These are phyloP conservation scores for Zygoascus bituminiphila DNA, from an alignment of 805 yeast genomes.

Conservation along the genomic window DNA sequence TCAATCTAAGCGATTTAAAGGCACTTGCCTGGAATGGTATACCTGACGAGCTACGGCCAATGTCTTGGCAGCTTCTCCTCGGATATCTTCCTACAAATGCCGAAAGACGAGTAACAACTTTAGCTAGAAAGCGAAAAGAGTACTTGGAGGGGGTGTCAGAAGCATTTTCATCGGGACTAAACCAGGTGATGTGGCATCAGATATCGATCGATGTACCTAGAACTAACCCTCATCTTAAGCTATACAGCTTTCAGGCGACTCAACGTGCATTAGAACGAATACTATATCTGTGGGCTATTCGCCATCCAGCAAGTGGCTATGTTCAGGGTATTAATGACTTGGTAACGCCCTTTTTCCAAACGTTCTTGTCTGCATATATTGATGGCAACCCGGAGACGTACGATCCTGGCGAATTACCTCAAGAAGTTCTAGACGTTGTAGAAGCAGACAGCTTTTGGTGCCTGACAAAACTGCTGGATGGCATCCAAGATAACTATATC, in stretches of 20 bases:
- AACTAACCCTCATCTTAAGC: constrained; percentile 75
- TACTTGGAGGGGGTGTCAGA: constrained; percentile 67
- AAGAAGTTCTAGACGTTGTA: constrained; percentile 53
- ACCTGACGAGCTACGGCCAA: constrained; percentile 70
- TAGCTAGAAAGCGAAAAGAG: constrained; percentile 77
- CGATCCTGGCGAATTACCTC: constrained; percentile 55
- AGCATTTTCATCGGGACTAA: constrained; percentile 53
- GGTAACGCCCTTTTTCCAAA: constrained; percentile 86
- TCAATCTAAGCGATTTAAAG: constrained; percentile 62
- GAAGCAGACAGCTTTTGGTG: constrained; percentile 99
- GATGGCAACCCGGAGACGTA: constrained; percentile 43
- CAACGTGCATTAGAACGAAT: constrained; percentile 76
- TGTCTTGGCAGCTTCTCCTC: constrained; percentile 80
- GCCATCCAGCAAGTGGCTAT: constrained; percentile 97
- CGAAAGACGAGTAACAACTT: constrained; percentile 59
- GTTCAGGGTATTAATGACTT: constrained; percentile 96
- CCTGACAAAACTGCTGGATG: constrained; percentile 79
- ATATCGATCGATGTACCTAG: constrained; percentile 91
- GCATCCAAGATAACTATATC: constrained; percentile 92
- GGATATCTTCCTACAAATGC: constrained; percentile 88
- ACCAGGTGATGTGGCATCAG: constrained; percentile 87
- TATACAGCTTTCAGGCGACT: constrained; percentile 61
- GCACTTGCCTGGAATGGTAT: constrained; percentile 92
- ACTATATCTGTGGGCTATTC: constrained; percentile 85
- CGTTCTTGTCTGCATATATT: constrained; percentile 65